phyloP scores from a whole-genome alignment of 768 basidiomycete genomes.

The Psilocybe cyanescens region DNA sequence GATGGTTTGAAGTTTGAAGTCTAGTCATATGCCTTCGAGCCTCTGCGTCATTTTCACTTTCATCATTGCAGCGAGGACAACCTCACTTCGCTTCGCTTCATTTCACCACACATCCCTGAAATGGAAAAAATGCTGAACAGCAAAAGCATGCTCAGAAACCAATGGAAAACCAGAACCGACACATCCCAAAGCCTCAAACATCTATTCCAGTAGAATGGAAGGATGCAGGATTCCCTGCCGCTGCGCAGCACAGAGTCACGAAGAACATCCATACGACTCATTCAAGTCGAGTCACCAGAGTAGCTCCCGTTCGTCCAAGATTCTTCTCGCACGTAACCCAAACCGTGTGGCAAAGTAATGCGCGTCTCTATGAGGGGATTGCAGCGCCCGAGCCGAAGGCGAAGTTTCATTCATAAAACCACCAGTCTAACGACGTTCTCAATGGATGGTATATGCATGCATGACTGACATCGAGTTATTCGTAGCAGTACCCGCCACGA shows the following conservation, averaged over 20 bases:
- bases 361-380: background rate
- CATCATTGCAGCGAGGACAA: background rate
- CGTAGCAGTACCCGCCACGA: background rate
- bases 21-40: background rate
- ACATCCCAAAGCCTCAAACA: background rate
- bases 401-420: background rate
- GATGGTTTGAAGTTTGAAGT: background rate
- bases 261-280: background rate
- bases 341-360: background rate
- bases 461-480: background rate
- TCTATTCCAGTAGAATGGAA: background rate
- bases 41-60: background rate
- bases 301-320: background rate
- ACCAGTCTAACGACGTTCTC: background rate
- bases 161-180: background rate
- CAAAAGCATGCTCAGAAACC: background rate
- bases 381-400: background rate
- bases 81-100: background rate
- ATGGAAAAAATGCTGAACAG: background rate
- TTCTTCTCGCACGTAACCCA: slow-evolving; percentile 4
- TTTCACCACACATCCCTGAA: background rate
- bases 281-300: background rate
- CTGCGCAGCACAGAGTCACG: background rate
- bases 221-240: no score
- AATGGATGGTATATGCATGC: slow-evolving; percentile 1